Conservation (phyloP, 768 basidiomycete species). For the Xerocomellus amylosporus region DNA sequence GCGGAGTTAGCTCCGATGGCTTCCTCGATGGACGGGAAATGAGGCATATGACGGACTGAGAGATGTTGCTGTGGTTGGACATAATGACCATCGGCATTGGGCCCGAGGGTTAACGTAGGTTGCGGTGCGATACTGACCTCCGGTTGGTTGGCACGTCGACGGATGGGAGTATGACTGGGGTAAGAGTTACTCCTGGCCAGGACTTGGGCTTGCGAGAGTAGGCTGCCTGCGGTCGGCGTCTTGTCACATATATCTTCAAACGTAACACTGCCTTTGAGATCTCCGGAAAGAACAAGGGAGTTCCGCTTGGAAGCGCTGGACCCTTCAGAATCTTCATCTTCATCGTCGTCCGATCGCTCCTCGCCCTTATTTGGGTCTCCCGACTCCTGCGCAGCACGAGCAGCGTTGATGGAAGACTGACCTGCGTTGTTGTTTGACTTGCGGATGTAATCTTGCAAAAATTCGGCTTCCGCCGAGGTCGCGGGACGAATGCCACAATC, state of each 20-base stretch:
- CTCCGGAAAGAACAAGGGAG: conserved; percentile 63
- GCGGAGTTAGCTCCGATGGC: conserved; percentile 72
- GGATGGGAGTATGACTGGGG: conserved; percentile 72
- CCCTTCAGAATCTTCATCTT: conserved; percentile 83
- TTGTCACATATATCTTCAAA: conserved; percentile 74
- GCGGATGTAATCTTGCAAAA: conserved; percentile 88
- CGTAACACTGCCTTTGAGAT: conserved; percentile 55
- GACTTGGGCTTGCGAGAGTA: conserved; percentile 76
- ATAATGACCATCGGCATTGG: conserved; percentile 46
- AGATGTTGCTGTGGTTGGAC: conserved; percentile 46
- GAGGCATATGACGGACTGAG: conserved; percentile 73
- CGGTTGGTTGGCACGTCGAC: conserved; percentile 60
- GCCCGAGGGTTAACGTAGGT: conserved; percentile 54
- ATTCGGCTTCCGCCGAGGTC: conserved; percentile 88
- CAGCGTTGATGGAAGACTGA: conserved; percentile 72
- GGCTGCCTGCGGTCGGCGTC: conserved; percentile 77
- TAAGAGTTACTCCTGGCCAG: conserved; percentile 53
- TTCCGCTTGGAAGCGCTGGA: conserved; percentile 74
- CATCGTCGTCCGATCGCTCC: conserved; percentile 78
- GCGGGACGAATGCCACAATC: conserved; percentile 92
- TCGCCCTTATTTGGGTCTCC: conserved; percentile 59
- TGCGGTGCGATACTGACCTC: conserved; percentile 54
- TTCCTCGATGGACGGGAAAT: conserved; percentile 86
- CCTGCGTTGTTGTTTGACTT: conserved; percentile 86
- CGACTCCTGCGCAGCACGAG: conserved; percentile 67